Percentiles rank a stretch among this genome's conserved stretches.
Conservation (phyloP, 768 basidiomycete species). For the Lenzites betulinus region DNA sequence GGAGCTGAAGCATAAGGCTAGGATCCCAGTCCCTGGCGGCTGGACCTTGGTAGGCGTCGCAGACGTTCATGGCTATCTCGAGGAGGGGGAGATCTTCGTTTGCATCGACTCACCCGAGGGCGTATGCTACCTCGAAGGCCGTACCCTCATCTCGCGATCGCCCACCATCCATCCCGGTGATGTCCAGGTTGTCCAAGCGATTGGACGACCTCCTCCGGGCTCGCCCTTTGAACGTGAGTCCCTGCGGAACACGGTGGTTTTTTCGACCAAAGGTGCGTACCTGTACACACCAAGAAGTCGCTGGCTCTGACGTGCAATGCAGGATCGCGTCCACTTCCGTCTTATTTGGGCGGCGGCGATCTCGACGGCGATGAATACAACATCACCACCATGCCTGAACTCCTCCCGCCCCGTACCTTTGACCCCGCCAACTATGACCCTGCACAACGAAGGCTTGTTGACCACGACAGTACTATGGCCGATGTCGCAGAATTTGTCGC, state of each 20-base stretch:
- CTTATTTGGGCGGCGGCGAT: constrained; percentile 69
- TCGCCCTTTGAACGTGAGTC: constrained; percentile 55
- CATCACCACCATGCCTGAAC: constrained; percentile 25
- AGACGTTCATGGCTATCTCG: constrained; percentile 57
- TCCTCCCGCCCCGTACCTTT: constrained; percentile 30
- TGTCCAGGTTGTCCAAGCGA: constrained; percentile 58
- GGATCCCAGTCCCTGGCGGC: constrained; percentile 64
- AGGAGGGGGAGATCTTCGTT: constrained; percentile 61
- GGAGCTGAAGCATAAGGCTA: constrained; percentile 60
- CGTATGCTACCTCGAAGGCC: constrained; percentile 53
- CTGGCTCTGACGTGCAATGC: not conserved
- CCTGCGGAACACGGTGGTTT: constrained; percentile 64
- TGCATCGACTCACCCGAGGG: constrained; percentile 50
- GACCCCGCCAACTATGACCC: constrained; percentile 52
- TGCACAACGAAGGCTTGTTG: constrained; percentile 46
- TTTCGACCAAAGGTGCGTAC: constrained; percentile 54
- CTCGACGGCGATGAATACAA: constrained; percentile 48
- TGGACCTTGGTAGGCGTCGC: constrained; percentile 76
- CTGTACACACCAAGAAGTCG: not conserved
- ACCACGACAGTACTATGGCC: constrained; percentile 53
- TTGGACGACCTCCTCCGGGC: constrained; percentile 56
- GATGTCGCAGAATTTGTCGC: constrained; percentile 73
- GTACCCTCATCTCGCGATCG: constrained; percentile 58
- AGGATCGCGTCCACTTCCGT: constrained; percentile 63
- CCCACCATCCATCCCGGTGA: constrained; percentile 74